These are phyloP conservation scores for Eimeria necatrix DNA, from an alignment of 169 alveolate genomes.

Conservation along the genomic window DNA sequence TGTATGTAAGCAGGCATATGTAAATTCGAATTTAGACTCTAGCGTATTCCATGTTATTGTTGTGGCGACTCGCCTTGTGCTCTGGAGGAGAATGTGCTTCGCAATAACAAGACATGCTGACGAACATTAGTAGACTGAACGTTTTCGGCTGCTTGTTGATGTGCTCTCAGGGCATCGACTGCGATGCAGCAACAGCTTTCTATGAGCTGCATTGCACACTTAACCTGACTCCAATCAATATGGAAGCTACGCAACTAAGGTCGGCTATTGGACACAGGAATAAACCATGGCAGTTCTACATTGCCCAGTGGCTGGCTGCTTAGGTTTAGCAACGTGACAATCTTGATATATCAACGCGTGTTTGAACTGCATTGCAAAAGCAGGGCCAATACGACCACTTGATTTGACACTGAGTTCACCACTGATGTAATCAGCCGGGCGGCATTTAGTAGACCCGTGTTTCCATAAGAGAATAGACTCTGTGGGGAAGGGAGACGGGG, in stretches of 20 bases:
- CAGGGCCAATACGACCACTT: conserved; percentile 44
- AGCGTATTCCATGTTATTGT: no score
- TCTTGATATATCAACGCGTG: neutral
- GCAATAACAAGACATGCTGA: no score
- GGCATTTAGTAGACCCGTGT: conserved; percentile 70
- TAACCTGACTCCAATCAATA: neutral
- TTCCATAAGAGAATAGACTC: conserved; percentile 51
- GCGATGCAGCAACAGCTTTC: conserved; percentile 59
- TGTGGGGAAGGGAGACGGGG: conserved; percentile 71
- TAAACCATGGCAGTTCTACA: neutral
- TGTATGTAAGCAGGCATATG: no score
- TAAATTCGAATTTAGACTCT: no score
- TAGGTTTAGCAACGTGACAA: neutral
- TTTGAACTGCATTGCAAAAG: neutral
- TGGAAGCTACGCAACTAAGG: neutral
- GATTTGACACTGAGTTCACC: conserved; percentile 18
- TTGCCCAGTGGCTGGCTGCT: neutral
- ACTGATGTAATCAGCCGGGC: neutral
- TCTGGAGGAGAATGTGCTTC: no score
- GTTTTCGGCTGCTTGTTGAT: neutral
- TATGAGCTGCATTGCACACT: neutral
- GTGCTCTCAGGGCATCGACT: conserved; percentile 63
- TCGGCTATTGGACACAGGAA: neutral
- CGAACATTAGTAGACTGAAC: no score
- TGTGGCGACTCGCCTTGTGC: no score